Evolutionary conservation across 2,329 filamentous ascomycete species (phyloP).

Genomic region (Phaeomoniella chlamydospora): DNA sequence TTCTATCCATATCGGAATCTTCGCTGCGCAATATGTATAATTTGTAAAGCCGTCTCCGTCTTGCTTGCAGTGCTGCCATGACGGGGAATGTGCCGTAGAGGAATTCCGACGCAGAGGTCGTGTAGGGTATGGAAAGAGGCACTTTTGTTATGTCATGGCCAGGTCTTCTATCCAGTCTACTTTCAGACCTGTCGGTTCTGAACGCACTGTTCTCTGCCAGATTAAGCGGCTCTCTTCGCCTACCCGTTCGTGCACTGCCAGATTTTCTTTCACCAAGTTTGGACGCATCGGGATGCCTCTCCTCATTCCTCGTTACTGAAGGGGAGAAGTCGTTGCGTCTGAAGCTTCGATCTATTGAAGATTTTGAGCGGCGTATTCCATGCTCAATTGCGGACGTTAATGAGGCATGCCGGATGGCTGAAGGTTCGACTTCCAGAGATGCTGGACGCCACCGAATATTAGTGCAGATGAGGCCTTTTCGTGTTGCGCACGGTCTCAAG

Average conservation of each 20-base stretch:
- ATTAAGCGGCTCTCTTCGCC: not conserved
- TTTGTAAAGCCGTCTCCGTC: constrained; percentile 62
- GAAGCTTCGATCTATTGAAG: not conserved
- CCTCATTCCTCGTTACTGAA: no score
- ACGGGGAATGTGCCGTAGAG: constrained; percentile 76
- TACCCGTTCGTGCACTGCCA: no score
- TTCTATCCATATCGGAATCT: constrained; percentile 34
- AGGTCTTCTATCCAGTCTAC: not conserved
- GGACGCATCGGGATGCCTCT: not conserved
- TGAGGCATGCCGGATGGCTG: constrained; percentile 41
- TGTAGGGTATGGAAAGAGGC: constrained; percentile 45
- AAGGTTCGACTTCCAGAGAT: no score
- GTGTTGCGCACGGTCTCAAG: no score
- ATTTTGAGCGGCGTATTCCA: constrained; percentile 40
- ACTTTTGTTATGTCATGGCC: constrained; percentile 10
- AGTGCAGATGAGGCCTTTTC: no score
- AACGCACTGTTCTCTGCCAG: not conserved
- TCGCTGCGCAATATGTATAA: constrained; percentile 60
- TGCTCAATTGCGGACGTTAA: constrained; percentile 55
- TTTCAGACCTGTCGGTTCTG: not conserved
- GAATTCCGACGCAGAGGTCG: constrained; percentile 80
- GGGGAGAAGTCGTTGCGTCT: not conserved
- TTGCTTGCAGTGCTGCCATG: constrained; percentile 57
- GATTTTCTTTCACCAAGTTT: no score
- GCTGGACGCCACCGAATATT: no score